Evolutionary conservation across 2,329 filamentous ascomycete genomes (phyloP).

Genomic region (Alternaria sp.): DNA sequence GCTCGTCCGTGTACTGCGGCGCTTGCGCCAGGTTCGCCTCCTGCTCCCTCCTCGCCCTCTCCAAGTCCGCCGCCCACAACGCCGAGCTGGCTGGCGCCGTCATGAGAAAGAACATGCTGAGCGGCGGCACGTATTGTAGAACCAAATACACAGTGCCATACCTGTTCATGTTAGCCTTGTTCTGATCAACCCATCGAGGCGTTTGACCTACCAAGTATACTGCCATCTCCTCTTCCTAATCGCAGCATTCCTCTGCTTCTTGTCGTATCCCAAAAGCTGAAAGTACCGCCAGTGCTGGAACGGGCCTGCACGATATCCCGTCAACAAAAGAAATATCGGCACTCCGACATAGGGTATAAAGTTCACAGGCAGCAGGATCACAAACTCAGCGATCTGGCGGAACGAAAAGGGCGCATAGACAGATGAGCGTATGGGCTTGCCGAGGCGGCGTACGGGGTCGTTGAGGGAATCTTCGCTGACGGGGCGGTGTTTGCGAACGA

Average conservation of each 20-base stretch:
- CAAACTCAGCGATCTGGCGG: constrained; percentile 86
- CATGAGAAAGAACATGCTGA: constrained; percentile 94
- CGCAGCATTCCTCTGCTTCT: constrained; percentile 75
- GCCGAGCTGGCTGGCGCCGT: constrained; percentile 86
- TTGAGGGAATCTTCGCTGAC: constrained; percentile 72
- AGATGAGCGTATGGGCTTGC: constrained; percentile 78
- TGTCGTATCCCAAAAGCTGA: constrained; percentile 76
- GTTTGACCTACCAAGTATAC: constrained; percentile 74
- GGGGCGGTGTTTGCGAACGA: constrained; percentile 56
- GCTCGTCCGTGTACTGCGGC: constrained; percentile 44
- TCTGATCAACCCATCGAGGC: neutral
- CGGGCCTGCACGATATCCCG: constrained; percentile 85
- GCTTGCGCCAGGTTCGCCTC: constrained; percentile 29
- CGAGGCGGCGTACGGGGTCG: constrained; percentile 79
- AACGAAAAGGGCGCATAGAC: constrained; percentile 89
- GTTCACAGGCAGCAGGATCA: constrained; percentile 74
- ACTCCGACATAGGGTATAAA: constrained; percentile 85
- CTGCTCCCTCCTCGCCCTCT: constrained; percentile 53
- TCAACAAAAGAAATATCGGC: constrained; percentile 85
- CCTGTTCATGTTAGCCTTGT: constrained; percentile 46
- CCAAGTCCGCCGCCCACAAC: constrained; percentile 83
- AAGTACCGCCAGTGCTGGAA: constrained; percentile 93
- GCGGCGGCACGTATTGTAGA: constrained; percentile 83
- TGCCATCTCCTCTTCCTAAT: constrained; percentile 75
- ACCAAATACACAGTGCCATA: constrained; percentile 87